These are phyloP conservation scores for Kodamaea anthophila DNA, from an alignment of 1,139 yeast genomes.

Conservation along the genomic window DNA sequence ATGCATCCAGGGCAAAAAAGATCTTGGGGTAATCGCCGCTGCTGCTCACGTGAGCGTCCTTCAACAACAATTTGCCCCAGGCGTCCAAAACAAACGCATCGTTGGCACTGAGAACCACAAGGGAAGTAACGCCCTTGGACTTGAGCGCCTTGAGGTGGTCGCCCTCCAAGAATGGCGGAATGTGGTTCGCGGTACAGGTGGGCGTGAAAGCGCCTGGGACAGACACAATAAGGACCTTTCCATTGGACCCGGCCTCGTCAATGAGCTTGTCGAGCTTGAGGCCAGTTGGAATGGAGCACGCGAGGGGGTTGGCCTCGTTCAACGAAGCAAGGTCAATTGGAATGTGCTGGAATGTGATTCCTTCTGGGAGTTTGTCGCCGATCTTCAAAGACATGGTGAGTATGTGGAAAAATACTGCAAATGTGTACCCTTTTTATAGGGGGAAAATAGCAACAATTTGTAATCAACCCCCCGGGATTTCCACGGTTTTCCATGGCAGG, in stretches of 20 bases:
- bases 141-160: conserved; percentile 16
- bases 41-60: conserved; percentile 11
- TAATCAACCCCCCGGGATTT: too few relatives aligned
- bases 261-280: conserved; percentile 19
- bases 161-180: conserved; percentile 19
- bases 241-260: conserved; percentile 11
- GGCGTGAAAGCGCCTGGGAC: conserved; percentile 31
- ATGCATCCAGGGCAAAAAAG: conserved; percentile 23
- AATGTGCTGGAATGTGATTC: conserved; percentile 19
- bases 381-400: conserved; percentile 10
- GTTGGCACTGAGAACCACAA: conserved; percentile 22
- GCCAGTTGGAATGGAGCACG: conserved; percentile 19
- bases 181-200: conserved; percentile 26
- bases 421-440: too few relatives aligned
- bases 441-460: too few relatives aligned
- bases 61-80: conserved; percentile 26
- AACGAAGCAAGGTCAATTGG: conserved; percentile 19
- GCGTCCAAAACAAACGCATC: conserved; percentile 26
- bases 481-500: too few relatives aligned
- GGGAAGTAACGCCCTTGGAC: conserved; percentile 17
- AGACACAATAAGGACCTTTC: conserved; percentile 18
- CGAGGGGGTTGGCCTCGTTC: conserved; percentile 15
- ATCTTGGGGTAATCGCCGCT: conserved; percentile 15
- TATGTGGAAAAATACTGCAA: too few relatives aligned
- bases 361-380: conserved; percentile 19